Base-by-base conservation (phyloP, 257 asterid species). In the Cruciata laevipes region DNA sequence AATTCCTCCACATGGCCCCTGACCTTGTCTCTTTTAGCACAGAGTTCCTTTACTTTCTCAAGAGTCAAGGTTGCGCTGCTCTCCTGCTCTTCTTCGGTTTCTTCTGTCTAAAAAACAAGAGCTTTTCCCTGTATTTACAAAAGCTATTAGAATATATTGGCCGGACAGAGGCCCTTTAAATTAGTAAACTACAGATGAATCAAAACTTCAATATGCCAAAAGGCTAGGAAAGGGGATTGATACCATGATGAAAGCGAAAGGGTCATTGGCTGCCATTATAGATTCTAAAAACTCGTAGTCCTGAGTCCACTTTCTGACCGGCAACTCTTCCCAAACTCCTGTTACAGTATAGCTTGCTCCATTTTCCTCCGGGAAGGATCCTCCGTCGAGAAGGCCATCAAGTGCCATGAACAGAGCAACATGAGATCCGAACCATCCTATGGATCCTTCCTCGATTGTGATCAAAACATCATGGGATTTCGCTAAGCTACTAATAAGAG, bases 401-500 rank as follows among this genome's bases (percentile, higher is more conserved):
- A 93, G 81, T 47, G 99, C 96, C 90, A 93, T 81, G 63, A 90
- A 93, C 65, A 90, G 97, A 65, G 85, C 99, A 38, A 93, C 99
- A 75, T 93, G 96, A 31, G 99, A 93, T 38, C 95, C 97, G 67
- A 93, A 93, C n/a, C 99, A 97, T 13, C 99, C 99, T 35, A 93
- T 88, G 3, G 99, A 93, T 63, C 97, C 99, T 83, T 93, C 99
- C 76, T 93, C 97, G 20, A 88, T 89, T 0, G 99, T 93, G 81
- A 93, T 86, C 70, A 93, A 73, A 58, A 93, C 81, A 72, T 86
- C 92, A 3, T 93, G 96, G 37, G 95, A 88, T 76, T 86, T 93
- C 4, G 96, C 96, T 73, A 93, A 73, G 66, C 86, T 76, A 51
- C 97, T 88, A 18, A 93, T 78, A 6, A 93, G 95, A 64, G 83